A percentile compares a stretch with the other conserved stretches of the same genome.
Conservation (phyloP, 352 stramenopile species). For the Pythium volutum region DNA sequence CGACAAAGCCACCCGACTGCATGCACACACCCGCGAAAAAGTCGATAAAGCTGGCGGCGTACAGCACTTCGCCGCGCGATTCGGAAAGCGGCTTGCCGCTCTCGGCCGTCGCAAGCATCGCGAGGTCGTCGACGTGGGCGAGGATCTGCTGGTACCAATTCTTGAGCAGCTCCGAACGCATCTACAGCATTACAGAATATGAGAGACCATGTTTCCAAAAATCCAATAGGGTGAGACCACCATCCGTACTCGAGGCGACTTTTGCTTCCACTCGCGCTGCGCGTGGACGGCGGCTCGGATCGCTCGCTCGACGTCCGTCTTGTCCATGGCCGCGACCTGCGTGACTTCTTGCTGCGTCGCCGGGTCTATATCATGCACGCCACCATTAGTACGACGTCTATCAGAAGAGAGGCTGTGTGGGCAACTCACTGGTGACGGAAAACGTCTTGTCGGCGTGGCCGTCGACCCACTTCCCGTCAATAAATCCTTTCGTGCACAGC, state of each 20-base stretch:
- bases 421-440: slow-evolving; percentile 40
- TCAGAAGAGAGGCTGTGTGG: background rate
- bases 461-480: slow-evolving; percentile 73
- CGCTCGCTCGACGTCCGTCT: slow-evolving; percentile 57
- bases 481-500: slow-evolving; percentile 64
- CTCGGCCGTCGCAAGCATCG: slow-evolving; percentile 94
- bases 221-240: too few species aligned
- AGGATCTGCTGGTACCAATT: slow-evolving; percentile 70
- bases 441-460: slow-evolving; percentile 48
- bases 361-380: slow-evolving; percentile 36
- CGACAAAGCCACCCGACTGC: slow-evolving; percentile 82
- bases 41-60: slow-evolving; percentile 93
- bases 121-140: slow-evolving; percentile 69
- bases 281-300: slow-evolving; percentile 63
- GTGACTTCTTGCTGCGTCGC: slow-evolving; percentile 68
- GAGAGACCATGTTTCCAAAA: too few species aligned
- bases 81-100: slow-evolving; percentile 96
- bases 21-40: slow-evolving; percentile 95
- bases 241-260: slow-evolving; percentile 38
- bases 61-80: slow-evolving; percentile 91
- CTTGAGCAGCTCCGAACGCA: slow-evolving; percentile 60
- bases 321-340: slow-evolving; percentile 64
- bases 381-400: background rate
- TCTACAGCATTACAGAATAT: too few species aligned
- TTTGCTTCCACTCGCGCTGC: slow-evolving; percentile 64